Evolutionary conservation across 768 basidiomycete genomes (phyloP).

Genomic region (Pilatotrama ljubarskyi): DNA sequence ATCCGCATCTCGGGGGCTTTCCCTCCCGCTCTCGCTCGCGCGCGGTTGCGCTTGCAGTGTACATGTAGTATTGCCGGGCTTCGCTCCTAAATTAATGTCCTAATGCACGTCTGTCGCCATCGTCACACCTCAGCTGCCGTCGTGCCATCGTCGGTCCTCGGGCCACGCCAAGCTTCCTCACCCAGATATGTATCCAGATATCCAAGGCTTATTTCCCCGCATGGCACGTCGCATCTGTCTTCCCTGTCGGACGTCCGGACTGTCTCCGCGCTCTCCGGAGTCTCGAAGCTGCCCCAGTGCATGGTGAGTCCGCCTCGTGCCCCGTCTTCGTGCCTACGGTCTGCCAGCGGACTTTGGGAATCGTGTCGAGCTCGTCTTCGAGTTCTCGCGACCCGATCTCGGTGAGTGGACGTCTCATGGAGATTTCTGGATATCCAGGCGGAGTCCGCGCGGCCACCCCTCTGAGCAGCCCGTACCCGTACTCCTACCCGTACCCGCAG

Average conservation of each 20-base stretch:
- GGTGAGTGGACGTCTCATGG: neutral
- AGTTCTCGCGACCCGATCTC: neutral
- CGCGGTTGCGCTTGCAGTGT: neutral
- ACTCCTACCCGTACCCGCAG: too few relatives aligned
- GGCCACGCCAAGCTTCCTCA: neutral
- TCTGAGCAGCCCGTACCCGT: too few relatives aligned
- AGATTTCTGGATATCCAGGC: too few relatives aligned
- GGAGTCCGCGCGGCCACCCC: too few relatives aligned
- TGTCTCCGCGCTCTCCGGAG: too few relatives aligned
- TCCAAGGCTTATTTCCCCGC: too few relatives aligned
- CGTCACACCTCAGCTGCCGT: too few relatives aligned
- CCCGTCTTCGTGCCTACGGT: neutral
- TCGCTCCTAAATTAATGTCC: constrained; percentile 21
- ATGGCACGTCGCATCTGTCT: too few relatives aligned
- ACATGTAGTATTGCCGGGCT: constrained; percentile 22
- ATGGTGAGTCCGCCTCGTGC: neutral
- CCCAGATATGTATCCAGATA: too few relatives aligned
- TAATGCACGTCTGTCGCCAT: constrained; percentile 11
- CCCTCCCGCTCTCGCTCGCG: neutral
- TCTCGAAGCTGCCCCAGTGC: too few relatives aligned
- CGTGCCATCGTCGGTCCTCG: too few relatives aligned
- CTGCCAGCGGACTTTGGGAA: neutral
- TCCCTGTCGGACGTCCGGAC: too few relatives aligned
- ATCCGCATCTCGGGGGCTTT: neutral
- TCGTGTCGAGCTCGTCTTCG: neutral